A percentile compares a stretch with the other conserved stretches of the same genome.
These are phyloP conservation scores for Ascomycota sp. DNA, from an alignment of 2,329 filamentous ascomycete genomes.

Conservation along the genomic window DNA sequence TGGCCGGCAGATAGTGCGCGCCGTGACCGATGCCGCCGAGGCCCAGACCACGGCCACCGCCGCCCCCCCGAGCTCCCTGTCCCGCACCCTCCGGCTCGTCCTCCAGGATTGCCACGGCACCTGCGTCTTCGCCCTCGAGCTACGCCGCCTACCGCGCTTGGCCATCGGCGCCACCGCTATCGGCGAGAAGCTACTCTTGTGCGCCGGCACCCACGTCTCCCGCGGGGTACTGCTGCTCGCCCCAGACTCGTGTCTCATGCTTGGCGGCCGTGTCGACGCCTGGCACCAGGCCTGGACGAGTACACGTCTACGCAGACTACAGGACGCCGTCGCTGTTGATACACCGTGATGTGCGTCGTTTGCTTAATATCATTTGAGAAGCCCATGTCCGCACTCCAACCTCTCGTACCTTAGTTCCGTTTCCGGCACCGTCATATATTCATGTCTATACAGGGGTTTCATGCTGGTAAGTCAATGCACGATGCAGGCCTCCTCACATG, in stretches of 20 bases:
- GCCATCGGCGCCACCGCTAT: constrained; percentile 46
- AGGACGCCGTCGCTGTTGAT: constrained; percentile 30
- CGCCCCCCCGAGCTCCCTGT: too few species aligned
- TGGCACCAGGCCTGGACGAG: constrained; percentile 63
- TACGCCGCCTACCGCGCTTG: constrained; percentile 44
- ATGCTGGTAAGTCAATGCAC: too few species aligned
- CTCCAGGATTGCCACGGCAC: constrained; percentile 61
- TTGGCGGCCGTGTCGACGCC: constrained; percentile 75
- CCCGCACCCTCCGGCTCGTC: constrained; percentile 65
- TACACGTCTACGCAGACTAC: constrained; percentile 48
- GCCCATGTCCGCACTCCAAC: neutral
- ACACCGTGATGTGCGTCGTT: constrained; percentile 1
- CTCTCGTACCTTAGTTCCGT: too few species aligned
- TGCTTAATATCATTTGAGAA: neutral
- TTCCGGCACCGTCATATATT: too few species aligned
- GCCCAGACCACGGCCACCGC: constrained; percentile 7
- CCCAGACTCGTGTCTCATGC: constrained; percentile 41
- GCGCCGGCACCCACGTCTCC: constrained; percentile 41
- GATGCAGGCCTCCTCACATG: too few species aligned
- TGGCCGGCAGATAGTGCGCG: constrained; percentile 65
- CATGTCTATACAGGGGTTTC: too few species aligned
- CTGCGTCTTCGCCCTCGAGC: constrained; percentile 52
- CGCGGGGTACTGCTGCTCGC: constrained; percentile 65
- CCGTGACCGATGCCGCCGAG: constrained; percentile 25
- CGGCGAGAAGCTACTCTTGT: constrained; percentile 64